Conservation (phyloP, 345 rosid genomes). For the Kandelia obovata region DNA sequence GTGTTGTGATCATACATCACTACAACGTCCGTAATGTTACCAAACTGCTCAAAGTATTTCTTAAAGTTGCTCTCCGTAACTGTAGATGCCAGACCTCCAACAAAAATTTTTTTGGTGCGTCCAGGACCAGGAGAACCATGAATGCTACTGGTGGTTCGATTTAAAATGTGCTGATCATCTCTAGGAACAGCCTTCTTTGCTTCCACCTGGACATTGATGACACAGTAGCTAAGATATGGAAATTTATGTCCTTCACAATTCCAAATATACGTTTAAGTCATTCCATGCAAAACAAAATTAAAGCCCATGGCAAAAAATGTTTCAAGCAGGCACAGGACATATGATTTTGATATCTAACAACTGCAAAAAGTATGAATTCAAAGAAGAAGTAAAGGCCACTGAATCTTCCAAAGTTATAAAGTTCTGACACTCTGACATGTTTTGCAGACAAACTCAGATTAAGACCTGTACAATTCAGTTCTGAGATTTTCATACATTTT, state of each 20-base stretch:
- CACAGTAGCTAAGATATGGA: conserved; percentile 7
- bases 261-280: conserved; percentile 7
- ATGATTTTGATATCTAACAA: background rate
- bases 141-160: conserved; percentile 43
- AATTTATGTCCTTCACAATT: conserved; percentile 14
- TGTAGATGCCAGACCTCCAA: conserved; percentile 79
- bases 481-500: background rate
- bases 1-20: conserved; percentile 98
- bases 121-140: conserved; percentile 58
- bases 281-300: background rate
- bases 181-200: conserved; percentile 94
- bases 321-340: background rate
- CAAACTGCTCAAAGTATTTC: conserved; percentile 84
- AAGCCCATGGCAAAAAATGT: background rate
- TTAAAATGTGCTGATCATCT: conserved; percentile 75
- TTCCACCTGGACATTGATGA: conserved; percentile 62
- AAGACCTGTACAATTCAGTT: background rate
- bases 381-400: background rate
- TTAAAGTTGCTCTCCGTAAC: conserved; percentile 67
- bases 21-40: conserved; percentile 79
- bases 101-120: conserved; percentile 79
- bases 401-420: background rate
- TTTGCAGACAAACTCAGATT: background rate
- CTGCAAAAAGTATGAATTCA: background rate
- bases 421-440: background rate